phyloP scores from a whole-genome alignment of 371 early-diverging fungal genomes.

The Dinochytrium kinnereticum region DNA sequence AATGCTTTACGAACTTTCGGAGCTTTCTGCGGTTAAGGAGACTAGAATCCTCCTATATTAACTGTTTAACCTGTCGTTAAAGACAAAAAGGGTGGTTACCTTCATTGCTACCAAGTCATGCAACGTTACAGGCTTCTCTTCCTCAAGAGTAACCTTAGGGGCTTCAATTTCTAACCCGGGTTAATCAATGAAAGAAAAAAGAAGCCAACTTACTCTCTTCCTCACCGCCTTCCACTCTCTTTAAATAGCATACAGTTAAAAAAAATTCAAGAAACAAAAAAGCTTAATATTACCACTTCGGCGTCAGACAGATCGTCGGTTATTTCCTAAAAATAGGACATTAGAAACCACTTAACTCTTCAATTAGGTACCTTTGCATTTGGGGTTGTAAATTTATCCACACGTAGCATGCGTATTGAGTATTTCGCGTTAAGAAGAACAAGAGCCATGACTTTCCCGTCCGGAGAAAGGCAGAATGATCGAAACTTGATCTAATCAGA shows the following conservation, averaged over 20 bases:
- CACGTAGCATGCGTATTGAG: conserved; percentile 37
- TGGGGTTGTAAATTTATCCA: conserved; percentile 42
- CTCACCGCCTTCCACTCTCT: not conserved
- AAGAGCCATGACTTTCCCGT: conserved; percentile 47
- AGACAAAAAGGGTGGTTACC: conserved; percentile 21
- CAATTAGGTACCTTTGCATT: not conserved
- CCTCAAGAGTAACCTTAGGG: conserved; percentile 26
- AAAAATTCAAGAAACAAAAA: not conserved
- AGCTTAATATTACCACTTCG: conserved; percentile 12
- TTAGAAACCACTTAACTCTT: not conserved
- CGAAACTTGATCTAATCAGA: conserved; percentile 33
- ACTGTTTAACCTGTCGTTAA: not conserved
- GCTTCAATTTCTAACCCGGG: not conserved
- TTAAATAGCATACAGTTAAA: not conserved
- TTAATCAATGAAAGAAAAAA: not conserved
- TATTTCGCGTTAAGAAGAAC: conserved; percentile 42
- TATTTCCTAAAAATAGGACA: not conserved
- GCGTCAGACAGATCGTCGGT: conserved; percentile 16
- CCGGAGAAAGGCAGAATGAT: conserved; percentile 55
- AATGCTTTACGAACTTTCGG: conserved; percentile 46
- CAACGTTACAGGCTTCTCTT: conserved; percentile 40
- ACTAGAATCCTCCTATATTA: conserved; percentile 35
- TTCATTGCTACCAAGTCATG: conserved; percentile 51
- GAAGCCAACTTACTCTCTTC: conserved; percentile 2
- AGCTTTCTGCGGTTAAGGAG: conserved; percentile 46